These are phyloP conservation scores for Podospora fimiseda DNA, from an alignment of 495 filamentous ascomycete genomes.

Conservation along the genomic window DNA sequence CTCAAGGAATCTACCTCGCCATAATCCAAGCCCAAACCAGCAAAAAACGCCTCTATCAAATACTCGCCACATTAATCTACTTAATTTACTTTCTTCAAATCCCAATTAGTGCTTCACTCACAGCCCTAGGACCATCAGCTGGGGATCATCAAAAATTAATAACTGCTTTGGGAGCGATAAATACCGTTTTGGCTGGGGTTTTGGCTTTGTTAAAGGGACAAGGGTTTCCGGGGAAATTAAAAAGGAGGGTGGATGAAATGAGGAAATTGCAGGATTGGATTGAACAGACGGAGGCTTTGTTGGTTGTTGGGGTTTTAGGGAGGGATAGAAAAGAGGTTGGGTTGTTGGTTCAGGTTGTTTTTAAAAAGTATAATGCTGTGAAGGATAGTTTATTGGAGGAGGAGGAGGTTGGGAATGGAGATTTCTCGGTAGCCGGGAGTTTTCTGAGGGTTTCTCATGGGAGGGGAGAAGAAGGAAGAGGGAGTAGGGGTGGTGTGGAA, in stretches of 20 bases:
- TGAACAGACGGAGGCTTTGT: constrained; percentile 30
- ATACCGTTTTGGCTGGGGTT: constrained; percentile 45
- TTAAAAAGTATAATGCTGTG: constrained; percentile 40
- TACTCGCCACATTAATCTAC: constrained; percentile 31
- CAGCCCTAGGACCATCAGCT: constrained; percentile 38
- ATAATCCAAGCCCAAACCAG: constrained; percentile 24
- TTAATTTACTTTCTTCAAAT: constrained; percentile 36
- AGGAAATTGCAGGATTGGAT: constrained; percentile 36
- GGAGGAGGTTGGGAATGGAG: too few species aligned
- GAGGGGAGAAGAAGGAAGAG: too few species aligned
- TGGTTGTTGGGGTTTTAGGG: constrained; percentile 38
- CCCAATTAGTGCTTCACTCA: constrained; percentile 41
- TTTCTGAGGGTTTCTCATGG: too few species aligned
- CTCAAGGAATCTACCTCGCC: constrained; percentile 33
- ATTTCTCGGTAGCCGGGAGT: too few species aligned
- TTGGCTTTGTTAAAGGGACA: constrained; percentile 42
- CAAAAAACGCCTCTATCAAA: constrained; percentile 20
- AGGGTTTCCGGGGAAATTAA: constrained; percentile 35
- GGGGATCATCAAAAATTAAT: constrained; percentile 31
- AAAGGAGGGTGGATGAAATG: constrained; percentile 37
- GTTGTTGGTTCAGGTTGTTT: constrained; percentile 37
- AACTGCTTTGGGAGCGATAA: constrained; percentile 41
- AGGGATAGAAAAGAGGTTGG: constrained; percentile 39
- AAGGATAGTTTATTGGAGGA: too few species aligned
- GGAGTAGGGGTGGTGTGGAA: too few species aligned